These are phyloP conservation scores for Lophium mytilinum DNA, from an alignment of 495 filamentous ascomycete genomes.

Conservation along the genomic window DNA sequence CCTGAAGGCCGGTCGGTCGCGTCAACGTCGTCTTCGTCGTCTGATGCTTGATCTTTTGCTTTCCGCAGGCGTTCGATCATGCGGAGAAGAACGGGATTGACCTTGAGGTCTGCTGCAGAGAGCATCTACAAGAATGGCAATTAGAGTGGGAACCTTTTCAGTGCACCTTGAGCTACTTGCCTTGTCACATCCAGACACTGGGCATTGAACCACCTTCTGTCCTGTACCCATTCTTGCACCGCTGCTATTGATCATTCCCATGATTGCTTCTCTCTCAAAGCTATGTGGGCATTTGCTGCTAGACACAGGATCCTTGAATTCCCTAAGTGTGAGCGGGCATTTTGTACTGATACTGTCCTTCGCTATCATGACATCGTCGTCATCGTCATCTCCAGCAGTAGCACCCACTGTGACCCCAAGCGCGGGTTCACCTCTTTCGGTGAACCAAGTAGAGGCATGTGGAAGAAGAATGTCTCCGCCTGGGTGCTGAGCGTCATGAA, in stretches of 20 bases:
- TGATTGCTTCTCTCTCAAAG: slow-evolving; percentile 68
- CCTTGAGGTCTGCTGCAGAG: slow-evolving; percentile 30
- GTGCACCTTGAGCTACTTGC: background rate
- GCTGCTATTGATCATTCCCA: slow-evolving; percentile 49
- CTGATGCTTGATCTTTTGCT: slow-evolving; percentile 27
- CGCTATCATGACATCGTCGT: slow-evolving; percentile 70
- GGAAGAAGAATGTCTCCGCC: slow-evolving; percentile 58
- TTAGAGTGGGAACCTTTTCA: background rate
- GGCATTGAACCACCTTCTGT: slow-evolving; percentile 34
- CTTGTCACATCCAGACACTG: slow-evolving; percentile 35
- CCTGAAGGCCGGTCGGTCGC: background rate
- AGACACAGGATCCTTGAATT: slow-evolving; percentile 66
- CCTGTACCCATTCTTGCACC: slow-evolving; percentile 13
- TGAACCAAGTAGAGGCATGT: slow-evolving; percentile 66
- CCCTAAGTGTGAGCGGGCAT: slow-evolving; percentile 70
- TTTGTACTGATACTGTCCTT: slow-evolving; percentile 61
- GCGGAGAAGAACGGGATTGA: slow-evolving; percentile 33
- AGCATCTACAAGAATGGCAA: slow-evolving; percentile 24
- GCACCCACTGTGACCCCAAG: slow-evolving; percentile 31
- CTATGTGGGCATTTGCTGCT: slow-evolving; percentile 72
- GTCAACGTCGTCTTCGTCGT: slow-evolving; percentile 22
- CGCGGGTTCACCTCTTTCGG: slow-evolving; percentile 28
- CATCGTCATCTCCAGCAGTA: slow-evolving; percentile 34
- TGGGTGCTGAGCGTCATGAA: slow-evolving; percentile 67
- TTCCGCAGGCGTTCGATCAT: slow-evolving; percentile 35